Conservation (phyloP, 352 stramenopile species). For the Globisporangium parvum region DNA sequence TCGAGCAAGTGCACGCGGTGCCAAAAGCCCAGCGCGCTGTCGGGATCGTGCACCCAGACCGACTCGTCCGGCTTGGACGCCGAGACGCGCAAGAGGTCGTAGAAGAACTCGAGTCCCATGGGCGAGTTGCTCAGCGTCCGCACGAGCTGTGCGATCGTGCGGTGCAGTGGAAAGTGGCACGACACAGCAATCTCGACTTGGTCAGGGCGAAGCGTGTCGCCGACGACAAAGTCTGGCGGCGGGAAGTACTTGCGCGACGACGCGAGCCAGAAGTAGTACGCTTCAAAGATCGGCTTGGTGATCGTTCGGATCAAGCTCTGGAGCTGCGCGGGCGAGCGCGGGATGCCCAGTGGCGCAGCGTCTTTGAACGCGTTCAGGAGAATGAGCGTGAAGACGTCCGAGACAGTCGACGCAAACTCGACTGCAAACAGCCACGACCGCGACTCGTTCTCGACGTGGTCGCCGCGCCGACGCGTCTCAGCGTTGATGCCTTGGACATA, state of each 20-base stretch:
- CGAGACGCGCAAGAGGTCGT: constrained; percentile 36
- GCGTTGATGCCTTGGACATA: constrained; percentile 74
- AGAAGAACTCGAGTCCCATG: constrained; percentile 50
- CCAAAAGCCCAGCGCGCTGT: constrained; percentile 72
- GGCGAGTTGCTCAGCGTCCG: constrained; percentile 57
- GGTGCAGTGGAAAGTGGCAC: constrained; percentile 78
- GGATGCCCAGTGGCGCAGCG: constrained; percentile 13
- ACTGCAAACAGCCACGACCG: constrained; percentile 79
- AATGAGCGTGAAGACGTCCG: constrained; percentile 74
- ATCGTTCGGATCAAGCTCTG: constrained; percentile 45
- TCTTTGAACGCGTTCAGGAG: constrained; percentile 76
- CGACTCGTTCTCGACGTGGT: constrained; percentile 75
- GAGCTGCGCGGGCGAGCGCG: constrained; percentile 7
- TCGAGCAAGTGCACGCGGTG: constrained; percentile 76
- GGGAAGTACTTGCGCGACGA: constrained; percentile 74
- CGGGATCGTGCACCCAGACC: constrained; percentile 52
- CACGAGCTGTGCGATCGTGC: constrained; percentile 66
- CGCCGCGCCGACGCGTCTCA: constrained; percentile 51
- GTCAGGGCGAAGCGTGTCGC: constrained; percentile 41
- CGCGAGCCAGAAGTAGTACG: constrained; percentile 79
- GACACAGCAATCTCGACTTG: constrained; percentile 64
- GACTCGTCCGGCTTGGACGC: constrained; percentile 20
- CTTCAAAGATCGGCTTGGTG: constrained; percentile 59
- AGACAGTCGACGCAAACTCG: constrained; percentile 80
- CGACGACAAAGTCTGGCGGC: constrained; percentile 47